phyloP scores from a whole-genome alignment of 202 grass and related monocot species.

The Brachypodium distachyon region DNA sequence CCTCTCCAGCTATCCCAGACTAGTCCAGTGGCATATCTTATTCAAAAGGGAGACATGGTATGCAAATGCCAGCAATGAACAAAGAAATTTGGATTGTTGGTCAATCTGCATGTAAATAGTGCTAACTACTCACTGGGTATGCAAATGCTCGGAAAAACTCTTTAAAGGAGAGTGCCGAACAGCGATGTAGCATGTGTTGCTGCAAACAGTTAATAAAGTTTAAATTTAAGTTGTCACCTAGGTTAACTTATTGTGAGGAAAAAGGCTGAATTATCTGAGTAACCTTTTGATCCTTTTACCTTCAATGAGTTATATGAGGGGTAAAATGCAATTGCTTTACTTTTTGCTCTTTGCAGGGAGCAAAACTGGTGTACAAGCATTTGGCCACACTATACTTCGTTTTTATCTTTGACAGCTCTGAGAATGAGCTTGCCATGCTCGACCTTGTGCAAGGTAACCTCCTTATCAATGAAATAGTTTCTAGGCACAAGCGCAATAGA shows the following conservation, averaged over 20 bases:
- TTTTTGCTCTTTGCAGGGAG: conserved; percentile 45
- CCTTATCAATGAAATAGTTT: neutral
- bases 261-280: neutral
- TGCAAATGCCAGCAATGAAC: neutral
- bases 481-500: neutral
- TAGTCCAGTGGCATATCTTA: conserved; percentile 1
- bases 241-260: neutral
- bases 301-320: neutral
- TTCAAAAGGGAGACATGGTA: neutral
- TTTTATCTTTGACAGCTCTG: conserved; percentile 83
- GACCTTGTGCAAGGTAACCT: conserved; percentile 94
- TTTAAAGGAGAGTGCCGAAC: neutral
- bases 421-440: conserved; percentile 95
- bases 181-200: neutral
- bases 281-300: neutral
- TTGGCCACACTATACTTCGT: conserved; percentile 86
- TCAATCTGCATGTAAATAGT: neutral
- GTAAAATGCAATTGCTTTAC: neutral
- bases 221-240: neutral
- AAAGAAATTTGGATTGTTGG: neutral
- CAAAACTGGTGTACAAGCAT: conserved; percentile 86
- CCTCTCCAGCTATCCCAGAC: neutral
- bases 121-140: neutral
- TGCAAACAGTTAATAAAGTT: neutral
- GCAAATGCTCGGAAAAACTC: neutral